Conservation (phyloP, 2,329 filamentous ascomycete genomes). For the Ophiostoma himal-ulmi region DNA sequence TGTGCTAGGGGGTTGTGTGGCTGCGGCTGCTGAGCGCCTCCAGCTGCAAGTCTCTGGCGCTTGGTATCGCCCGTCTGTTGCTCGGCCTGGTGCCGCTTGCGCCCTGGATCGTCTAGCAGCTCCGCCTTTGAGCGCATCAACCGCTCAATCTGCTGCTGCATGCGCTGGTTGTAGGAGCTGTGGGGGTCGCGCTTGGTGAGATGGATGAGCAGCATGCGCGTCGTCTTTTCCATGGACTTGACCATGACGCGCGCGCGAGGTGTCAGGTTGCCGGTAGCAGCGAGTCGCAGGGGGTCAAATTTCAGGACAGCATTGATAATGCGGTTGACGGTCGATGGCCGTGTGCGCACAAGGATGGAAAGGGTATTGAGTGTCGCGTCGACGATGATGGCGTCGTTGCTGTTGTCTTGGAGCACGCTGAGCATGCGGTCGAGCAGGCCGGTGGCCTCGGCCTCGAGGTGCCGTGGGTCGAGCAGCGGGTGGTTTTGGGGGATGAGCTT, state of each 20-base stretch:
- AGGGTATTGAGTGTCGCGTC: conserved; percentile 57
- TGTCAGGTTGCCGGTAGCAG: conserved; percentile 62
- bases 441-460: conserved; percentile 86
- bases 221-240: conserved; percentile 92
- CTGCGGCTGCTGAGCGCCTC: conserved; percentile 36
- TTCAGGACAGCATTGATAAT: conserved; percentile 79
- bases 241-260: conserved; percentile 74
- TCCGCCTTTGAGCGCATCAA: conserved; percentile 73
- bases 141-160: conserved; percentile 82
- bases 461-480: conserved; percentile 68
- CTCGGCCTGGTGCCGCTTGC: conserved; percentile 67
- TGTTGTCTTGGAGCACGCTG: conserved; percentile 76
- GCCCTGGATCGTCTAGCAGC: conserved; percentile 68
- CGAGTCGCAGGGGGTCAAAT: conserved; percentile 85
- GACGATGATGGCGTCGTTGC: conserved; percentile 53
- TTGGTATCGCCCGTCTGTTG: conserved; percentile 77
- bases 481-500: conserved; percentile 80
- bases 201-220: conserved; percentile 75
- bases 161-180: conserved; percentile 66
- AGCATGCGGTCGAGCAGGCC: conserved; percentile 87
- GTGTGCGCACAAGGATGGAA: conserved; percentile 72
- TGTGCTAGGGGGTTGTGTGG: conserved; percentile 24
- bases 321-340: conserved; percentile 74
- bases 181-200: conserved; percentile 76
- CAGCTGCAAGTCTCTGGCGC: conserved; percentile 62